Conservation (phyloP, 805 yeast species). For the Ogataea glucozyma region DNA sequence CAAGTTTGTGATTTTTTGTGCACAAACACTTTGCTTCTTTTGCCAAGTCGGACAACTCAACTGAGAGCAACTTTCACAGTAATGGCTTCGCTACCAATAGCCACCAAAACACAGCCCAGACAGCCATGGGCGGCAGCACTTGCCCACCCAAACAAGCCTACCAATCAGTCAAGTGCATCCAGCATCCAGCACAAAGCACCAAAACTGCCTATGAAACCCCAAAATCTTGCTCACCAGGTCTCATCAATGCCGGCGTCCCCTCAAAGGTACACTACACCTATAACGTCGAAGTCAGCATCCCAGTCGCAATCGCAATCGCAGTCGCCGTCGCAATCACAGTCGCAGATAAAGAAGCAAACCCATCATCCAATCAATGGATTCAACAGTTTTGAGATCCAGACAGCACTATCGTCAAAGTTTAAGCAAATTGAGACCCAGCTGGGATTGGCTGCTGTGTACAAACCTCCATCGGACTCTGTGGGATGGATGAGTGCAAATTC, state of each 20-base stretch:
- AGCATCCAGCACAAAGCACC: constrained; percentile 8
- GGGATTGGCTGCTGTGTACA: constrained; percentile 14
- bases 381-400: constrained; percentile 20
- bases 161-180: neutral
- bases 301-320: constrained; percentile 1
- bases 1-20: too few relatives aligned
- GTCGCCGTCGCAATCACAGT: neutral
- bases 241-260: too few relatives aligned
- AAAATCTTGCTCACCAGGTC: neutral
- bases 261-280: too few relatives aligned
- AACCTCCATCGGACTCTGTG: constrained; percentile 7
- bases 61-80: too few relatives aligned
- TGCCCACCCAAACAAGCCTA: constrained; percentile 11
- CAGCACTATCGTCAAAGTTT: constrained; percentile 18
- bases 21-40: too few relatives aligned
- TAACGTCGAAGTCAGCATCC: neutral
- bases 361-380: constrained; percentile 24
- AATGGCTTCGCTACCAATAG: constrained; percentile 14
- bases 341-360: constrained; percentile 7
- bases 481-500: constrained; percentile 15
- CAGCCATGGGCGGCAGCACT: constrained; percentile 24
- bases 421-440: constrained; percentile 17
- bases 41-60: too few relatives aligned
- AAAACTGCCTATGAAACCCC: constrained; percentile 15
- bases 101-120: constrained; percentile 14